A percentile compares a stretch with the other conserved stretches of the same genome.
phyloP scores from a whole-genome alignment of 1,284 basidiomycete species.

The Ceratobasidium sp. region DNA sequence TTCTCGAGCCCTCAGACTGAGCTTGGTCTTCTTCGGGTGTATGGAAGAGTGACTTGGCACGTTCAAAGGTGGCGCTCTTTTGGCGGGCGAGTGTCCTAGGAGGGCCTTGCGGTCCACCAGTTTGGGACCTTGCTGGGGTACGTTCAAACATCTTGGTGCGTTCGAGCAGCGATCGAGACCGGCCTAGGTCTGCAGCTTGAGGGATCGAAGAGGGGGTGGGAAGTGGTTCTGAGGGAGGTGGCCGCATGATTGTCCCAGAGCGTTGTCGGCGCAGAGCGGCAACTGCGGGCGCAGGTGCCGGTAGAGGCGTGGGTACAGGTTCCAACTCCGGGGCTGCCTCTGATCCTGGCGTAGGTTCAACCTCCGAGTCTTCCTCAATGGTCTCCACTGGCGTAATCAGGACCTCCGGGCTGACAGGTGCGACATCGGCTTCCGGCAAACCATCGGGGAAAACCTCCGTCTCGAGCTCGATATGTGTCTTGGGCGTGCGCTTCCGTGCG shows the following conservation, averaged over 20 bases:
- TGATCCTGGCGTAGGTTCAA: not conserved
- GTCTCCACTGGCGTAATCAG: slow-evolving; percentile 1
- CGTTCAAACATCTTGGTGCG: slow-evolving; percentile 29
- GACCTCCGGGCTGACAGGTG: not conserved
- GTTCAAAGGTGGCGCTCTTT: slow-evolving; percentile 27
- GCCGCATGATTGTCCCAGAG: slow-evolving; percentile 32
- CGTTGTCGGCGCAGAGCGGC: slow-evolving; percentile 18
- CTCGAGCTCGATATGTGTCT: slow-evolving; percentile 50
- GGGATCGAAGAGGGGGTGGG: not conserved
- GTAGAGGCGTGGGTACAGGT: not conserved
- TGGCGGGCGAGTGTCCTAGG: slow-evolving; percentile 2
- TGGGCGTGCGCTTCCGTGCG: not conserved
- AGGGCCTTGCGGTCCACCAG: not conserved
- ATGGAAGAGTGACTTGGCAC: slow-evolving; percentile 28
- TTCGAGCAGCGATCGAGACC: slow-evolving; percentile 25
- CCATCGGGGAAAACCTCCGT: slow-evolving; percentile 48
- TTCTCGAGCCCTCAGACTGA: slow-evolving; percentile 12
- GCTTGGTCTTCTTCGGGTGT: slow-evolving; percentile 2
- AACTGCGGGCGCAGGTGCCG: not conserved
- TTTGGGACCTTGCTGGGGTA: slow-evolving; percentile 13
- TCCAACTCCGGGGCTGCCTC: not conserved
- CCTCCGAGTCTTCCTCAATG: not conserved
- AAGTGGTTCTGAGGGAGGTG: not conserved
- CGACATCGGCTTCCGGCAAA: slow-evolving; percentile 11
- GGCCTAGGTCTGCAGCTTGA: slow-evolving; percentile 10